Percentiles rank a stretch among this genome's conserved stretches.
phyloP scores from a whole-genome alignment of 2,329 filamentous ascomycete genomes.

The Trichophyton schoenleinii region DNA sequence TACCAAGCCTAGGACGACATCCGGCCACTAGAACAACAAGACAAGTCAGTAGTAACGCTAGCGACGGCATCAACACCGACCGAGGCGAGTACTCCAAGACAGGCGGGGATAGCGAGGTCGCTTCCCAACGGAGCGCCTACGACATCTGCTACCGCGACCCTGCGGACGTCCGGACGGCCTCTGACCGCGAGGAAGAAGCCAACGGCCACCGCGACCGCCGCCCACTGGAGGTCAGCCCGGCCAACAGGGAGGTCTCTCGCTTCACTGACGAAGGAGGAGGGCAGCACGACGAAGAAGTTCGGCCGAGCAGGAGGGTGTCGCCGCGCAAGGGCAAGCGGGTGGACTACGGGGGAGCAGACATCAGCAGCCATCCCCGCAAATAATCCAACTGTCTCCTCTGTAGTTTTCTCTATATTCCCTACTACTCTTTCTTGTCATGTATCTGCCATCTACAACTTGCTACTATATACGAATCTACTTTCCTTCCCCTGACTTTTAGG shows the following conservation, averaged over 20 bases:
- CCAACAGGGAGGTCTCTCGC: conserved; percentile 46
- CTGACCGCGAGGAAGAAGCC: conserved; percentile 30
- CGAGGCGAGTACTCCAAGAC: conserved; percentile 56
- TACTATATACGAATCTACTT: no score
- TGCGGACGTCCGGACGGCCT: conserved; percentile 38
- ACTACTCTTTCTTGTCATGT: not conserved
- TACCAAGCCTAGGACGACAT: no score
- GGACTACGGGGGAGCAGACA: conserved; percentile 8
- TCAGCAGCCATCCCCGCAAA: not conserved
- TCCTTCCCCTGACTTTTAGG: not conserved
- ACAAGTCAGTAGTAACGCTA: not conserved
- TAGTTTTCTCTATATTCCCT: not conserved
- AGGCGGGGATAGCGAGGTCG: conserved; percentile 50
- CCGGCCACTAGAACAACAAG: not conserved
- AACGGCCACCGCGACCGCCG: conserved; percentile 30
- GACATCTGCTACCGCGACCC: conserved; percentile 56
- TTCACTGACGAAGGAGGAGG: conserved; percentile 37
- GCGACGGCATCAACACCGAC: conserved; percentile 47
- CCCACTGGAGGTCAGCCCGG: conserved; percentile 48
- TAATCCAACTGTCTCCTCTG: not conserved
- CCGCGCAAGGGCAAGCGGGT: conserved; percentile 25
- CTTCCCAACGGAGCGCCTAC: conserved; percentile 53
- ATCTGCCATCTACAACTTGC: not conserved
- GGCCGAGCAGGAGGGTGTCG: conserved; percentile 27
- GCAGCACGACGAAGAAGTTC: conserved; percentile 27